phyloP scores from a whole-genome alignment of 108 stramenopile genomes.

The Cylindrotheca closterium region DNA sequence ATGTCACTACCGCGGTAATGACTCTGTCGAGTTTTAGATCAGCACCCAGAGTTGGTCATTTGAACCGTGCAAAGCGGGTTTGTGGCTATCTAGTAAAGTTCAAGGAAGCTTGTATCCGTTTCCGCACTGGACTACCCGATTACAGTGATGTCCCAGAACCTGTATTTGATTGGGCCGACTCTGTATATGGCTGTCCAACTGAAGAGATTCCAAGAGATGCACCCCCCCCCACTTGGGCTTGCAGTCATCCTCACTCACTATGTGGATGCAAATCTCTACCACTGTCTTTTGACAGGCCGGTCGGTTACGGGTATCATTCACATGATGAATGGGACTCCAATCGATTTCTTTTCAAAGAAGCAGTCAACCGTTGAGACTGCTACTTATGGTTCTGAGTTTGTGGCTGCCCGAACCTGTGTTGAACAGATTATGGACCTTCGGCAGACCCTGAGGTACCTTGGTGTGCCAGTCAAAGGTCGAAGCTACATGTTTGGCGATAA shows the following conservation, averaged over 20 bases:
- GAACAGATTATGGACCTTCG: conserved; percentile 38
- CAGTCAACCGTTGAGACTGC: conserved; percentile 19
- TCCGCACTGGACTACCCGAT: conserved; percentile 16
- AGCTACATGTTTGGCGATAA: conserved; percentile 39
- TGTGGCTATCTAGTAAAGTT: conserved; percentile 25
- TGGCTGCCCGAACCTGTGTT: conserved; percentile 23
- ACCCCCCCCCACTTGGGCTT: conserved; percentile 21
- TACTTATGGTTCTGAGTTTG: conserved; percentile 27
- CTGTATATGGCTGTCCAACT: not conserved
- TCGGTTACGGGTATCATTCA: conserved; percentile 29
- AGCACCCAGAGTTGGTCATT: conserved; percentile 18
- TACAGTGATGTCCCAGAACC: not conserved
- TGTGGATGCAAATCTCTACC: conserved; percentile 33
- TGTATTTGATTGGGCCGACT: conserved; percentile 4
- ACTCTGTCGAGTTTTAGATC: conserved; percentile 21
- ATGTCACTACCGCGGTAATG: conserved; percentile 27
- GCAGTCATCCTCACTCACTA: conserved; percentile 10
- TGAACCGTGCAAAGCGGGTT: conserved; percentile 18
- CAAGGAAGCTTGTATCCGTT: conserved; percentile 14
- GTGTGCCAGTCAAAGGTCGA: conserved; percentile 31
- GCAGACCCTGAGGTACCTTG: conserved; percentile 33
- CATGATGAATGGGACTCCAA: conserved; percentile 30
- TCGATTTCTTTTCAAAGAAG: conserved; percentile 29
- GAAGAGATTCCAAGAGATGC: conserved; percentile 13
- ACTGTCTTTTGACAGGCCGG: conserved; percentile 12